Base-by-base conservation (phyloP, 345 rosid species). In the Corchorus olitorius region DNA sequence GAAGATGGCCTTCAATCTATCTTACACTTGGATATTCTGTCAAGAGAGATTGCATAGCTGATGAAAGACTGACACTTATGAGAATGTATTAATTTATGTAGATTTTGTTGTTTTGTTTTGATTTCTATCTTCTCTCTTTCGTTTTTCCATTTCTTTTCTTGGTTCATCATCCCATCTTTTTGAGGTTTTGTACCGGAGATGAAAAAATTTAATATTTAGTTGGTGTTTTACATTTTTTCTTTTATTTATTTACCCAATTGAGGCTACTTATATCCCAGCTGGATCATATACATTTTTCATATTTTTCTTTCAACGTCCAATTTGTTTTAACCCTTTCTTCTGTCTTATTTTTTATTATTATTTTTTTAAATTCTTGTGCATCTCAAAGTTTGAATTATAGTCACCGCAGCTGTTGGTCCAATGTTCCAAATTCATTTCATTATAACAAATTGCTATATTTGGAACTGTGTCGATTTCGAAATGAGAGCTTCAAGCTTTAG, bases 11-110 rank as follows among this genome's bases (percentile, higher is more conserved):
- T 66, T 64, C n/a, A 41, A 46, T 41, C 12, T 16, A 35, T 73
- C 73, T 35, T 62, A 58, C 54, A 14, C 56, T 74, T 75, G 74
- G 72, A 63, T 50, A 4, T 16, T 52, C 62, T 50, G 68, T 74
- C 14, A 52, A 27, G 59, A 62, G 74, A 69, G 49, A 68, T 70
- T 84, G 72, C 60, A 27, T 43, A 75, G 80, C 76, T 77, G 68
- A 72, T 52, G 62, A 72, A 63, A 35, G 20, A 58, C 45, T 35
- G 50, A n/a, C 69, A 48, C 13, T 9, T 65, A 46, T 22, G 43
- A 61, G 68, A 59, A 20, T 69, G 76, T 75, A 69, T 65, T 53
- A 4, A 65, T 72, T 27, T 74, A 66, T 72, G 81, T 83, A 76
- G 82, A 67, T 74, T 70, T 73, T 80, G 37, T 22, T 61, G 50